These are phyloP conservation scores for Catunica adiposa DNA, from an alignment of 2,329 filamentous ascomycete species.

Conservation along the genomic window DNA sequence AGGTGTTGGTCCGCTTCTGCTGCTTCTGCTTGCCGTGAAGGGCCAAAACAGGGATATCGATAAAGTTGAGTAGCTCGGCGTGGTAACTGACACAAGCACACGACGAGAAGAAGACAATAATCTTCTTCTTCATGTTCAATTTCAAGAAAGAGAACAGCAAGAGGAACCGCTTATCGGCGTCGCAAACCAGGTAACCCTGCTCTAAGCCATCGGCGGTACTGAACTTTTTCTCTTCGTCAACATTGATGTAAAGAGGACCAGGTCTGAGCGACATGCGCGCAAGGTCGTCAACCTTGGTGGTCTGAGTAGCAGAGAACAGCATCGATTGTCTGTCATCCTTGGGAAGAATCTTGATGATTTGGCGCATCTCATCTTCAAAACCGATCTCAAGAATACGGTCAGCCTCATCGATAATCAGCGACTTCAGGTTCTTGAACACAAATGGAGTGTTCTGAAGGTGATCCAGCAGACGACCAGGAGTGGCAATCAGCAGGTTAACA, in stretches of 20 bases:
- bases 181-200: conserved; percentile 89
- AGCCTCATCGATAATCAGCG: conserved; percentile 88
- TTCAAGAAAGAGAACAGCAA: conserved; percentile 90
- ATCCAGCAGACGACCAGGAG: conserved; percentile 80
- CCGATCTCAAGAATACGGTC: conserved; percentile 93
- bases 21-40: conserved; percentile 95
- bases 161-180: conserved; percentile 84
- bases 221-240: conserved; percentile 76
- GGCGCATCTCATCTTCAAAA: conserved; percentile 96
- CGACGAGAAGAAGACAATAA: conserved; percentile 89
- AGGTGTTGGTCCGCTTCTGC: conserved; percentile 95
- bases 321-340: conserved; percentile 81
- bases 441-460: conserved; percentile 90
- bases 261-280: conserved; percentile 83
- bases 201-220: conserved; percentile 87
- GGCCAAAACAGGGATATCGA: conserved; percentile 76
- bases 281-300: conserved; percentile 94
- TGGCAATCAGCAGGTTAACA: conserved; percentile 87
- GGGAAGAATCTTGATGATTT: conserved; percentile 87
- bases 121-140: conserved; percentile 77
- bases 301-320: conserved; percentile 98
- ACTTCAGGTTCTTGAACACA: conserved; percentile 80
- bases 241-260: conserved; percentile 91
- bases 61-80: conserved; percentile 89
- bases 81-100: conserved; percentile 95